Evolutionary conservation across 2,329 filamentous ascomycete genomes (phyloP).

Genomic region (Aspergillus fumigatus): DNA sequence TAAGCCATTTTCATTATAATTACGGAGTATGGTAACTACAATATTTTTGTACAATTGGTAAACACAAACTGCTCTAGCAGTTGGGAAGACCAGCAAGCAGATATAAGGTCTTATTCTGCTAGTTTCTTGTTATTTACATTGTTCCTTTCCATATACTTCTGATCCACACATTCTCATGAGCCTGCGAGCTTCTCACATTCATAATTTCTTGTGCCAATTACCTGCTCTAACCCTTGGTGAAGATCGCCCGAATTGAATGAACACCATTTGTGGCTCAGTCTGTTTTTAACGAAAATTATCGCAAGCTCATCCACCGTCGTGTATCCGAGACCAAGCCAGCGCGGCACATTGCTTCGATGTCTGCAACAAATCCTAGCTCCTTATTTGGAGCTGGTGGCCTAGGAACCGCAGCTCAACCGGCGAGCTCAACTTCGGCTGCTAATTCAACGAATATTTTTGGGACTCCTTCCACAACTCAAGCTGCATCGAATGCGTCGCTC

Average conservation of each 20-base stretch:
- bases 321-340: background rate
- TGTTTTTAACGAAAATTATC: background rate
- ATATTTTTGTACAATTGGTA: background rate
- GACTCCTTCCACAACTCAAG: constrained; percentile 20
- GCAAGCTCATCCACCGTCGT: background rate
- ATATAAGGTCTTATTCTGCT: background rate
- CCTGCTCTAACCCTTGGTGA: background rate
- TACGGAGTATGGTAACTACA: background rate
- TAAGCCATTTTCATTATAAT: background rate
- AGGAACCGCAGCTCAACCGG: constrained; percentile 20
- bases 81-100: background rate
- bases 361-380: constrained; percentile 21
- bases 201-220: background rate
- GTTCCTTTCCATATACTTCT: background rate
- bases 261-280: background rate
- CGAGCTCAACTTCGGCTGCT: constrained; percentile 24
- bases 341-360: constrained; percentile 7
- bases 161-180: background rate
- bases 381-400: constrained; percentile 27
- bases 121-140: too few species aligned
- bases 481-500: constrained; percentile 19
- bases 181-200: background rate
- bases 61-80: background rate
- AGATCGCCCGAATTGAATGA: background rate
- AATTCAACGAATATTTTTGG: constrained; percentile 26